A percentile compares a stretch with the other conserved stretches of the same genome.
phyloP scores from a whole-genome alignment of 2,329 filamentous ascomycete species.

The Trichoderma lentiforme region DNA sequence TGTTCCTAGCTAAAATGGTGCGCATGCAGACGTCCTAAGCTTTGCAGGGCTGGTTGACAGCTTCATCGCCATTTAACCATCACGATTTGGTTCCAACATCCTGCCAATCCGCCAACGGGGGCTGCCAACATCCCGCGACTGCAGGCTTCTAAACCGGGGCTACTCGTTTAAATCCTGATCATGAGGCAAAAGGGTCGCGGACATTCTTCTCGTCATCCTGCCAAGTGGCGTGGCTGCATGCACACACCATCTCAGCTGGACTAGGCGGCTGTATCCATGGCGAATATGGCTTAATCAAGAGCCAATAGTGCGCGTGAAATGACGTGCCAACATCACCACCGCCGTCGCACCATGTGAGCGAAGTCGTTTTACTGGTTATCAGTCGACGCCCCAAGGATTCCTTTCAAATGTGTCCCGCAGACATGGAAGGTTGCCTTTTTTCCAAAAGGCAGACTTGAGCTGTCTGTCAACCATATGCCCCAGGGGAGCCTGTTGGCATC shows the following conservation, averaged over 20 bases:
- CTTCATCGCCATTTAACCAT: not conserved
- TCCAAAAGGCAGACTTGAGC: not conserved
- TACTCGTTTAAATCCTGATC: not conserved
- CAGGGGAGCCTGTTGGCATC: not conserved
- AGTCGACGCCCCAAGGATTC: conserved; percentile 10
- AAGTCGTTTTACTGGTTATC: conserved; percentile 23
- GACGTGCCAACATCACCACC: conserved; percentile 27
- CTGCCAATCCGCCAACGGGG: not conserved
- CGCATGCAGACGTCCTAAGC: not conserved
- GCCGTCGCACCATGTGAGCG: conserved; percentile 25
- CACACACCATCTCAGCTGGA: conserved; percentile 19
- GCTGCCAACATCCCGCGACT: not conserved
- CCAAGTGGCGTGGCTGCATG: conserved; percentile 22
- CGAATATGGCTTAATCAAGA: not conserved
- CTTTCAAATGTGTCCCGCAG: not conserved
- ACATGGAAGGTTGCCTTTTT: not conserved
- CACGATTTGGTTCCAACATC: not conserved
- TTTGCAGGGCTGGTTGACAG: not conserved
- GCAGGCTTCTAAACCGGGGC: not conserved
- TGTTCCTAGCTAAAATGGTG: not conserved
- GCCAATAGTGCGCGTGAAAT: conserved; percentile 12
- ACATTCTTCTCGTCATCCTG: conserved; percentile 10
- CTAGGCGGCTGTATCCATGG: not conserved
- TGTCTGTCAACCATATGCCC: not conserved
- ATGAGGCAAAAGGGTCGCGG: not conserved